Evolutionary conservation across 257 asterid genomes (phyloP), one percentile per base, ranked within the genome.

Genomic region (Verbascum thapsus): DNA sequence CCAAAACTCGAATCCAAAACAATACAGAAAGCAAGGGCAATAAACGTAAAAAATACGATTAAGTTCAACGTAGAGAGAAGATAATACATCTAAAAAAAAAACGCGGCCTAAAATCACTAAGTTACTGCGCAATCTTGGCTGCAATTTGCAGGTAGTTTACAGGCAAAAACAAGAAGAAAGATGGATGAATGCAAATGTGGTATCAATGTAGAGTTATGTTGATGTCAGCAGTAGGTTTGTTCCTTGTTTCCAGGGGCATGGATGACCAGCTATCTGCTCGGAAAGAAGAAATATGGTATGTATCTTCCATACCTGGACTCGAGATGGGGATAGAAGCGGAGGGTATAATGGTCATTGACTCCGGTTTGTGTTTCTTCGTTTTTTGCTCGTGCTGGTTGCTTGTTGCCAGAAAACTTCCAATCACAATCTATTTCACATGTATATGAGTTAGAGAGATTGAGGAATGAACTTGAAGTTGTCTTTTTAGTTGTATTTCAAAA

Each of bases 391-490:
- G 84, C 57, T 88, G 91, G 65, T 80, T 80, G 6, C 87, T 95
- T 1, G 32, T 26, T 26, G 92, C 95, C 6, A 88, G 76, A 74
- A 91, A 91, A 66, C 98, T 91, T 65, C 98, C 98, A 0, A 91
- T 78, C 7, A 91, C 95, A 47, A 91, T 91, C 98, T 91, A 70
- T 34, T 32, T 56, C 55, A 66, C 35, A 26, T 26, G 5, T 26
- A 26, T 26, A 26, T 26, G 2, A 26, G 2, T 26, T 2, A 26
- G 60, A 30, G 26, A n/a, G 4, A 10, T n/a, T 22, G 16, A 22
- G 40, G n/a, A 32, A 5, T 11, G 7, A 17, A 3, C 63, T 26
- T 26, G 32, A 26, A 26, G n/a, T 26, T 26, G 32, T 26, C 32
- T 26, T 26, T 26, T 26, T 1, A 26, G 3, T 26, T 26, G 32